A percentile compares a stretch with the other conserved stretches of the same genome.
Conservation (phyloP, 805 yeast genomes). For the Scheffersomyces spartinae region DNA sequence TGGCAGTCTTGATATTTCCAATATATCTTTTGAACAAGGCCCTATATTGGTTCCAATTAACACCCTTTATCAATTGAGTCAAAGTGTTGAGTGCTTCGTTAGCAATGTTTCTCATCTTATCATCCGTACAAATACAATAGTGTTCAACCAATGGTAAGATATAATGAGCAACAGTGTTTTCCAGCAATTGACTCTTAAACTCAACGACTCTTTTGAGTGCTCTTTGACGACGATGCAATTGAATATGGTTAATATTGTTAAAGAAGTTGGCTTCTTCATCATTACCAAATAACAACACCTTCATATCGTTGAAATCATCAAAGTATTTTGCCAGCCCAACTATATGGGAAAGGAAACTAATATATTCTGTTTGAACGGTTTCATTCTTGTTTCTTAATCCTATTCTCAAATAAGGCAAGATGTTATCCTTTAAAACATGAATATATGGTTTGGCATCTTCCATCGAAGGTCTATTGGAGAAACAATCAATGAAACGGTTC, state of each 20-base stretch:
- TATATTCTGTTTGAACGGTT: constrained; percentile 58
- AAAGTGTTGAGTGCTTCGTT: constrained; percentile 58
- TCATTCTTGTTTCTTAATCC: constrained; percentile 59
- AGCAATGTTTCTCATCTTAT: constrained; percentile 47
- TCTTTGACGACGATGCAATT: constrained; percentile 73
- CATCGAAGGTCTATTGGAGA: constrained; percentile 15
- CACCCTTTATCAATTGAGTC: constrained; percentile 40
- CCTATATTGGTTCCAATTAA: constrained; percentile 72
- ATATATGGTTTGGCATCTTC: constrained; percentile 19
- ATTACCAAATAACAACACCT: constrained; percentile 44
- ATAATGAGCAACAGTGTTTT: constrained; percentile 61
- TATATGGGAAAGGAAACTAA: constrained; percentile 52
- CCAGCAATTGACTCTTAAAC: constrained; percentile 33
- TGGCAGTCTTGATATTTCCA: constrained; percentile 23
- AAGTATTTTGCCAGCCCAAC: constrained; percentile 35
- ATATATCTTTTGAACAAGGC: constrained; percentile 66
- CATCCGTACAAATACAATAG: constrained; percentile 51
- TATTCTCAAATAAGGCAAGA: constrained; percentile 53
- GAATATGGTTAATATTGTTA: constrained; percentile 69
- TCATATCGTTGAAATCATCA: constrained; percentile 55
- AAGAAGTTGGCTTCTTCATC: constrained; percentile 83
- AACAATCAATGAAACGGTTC: constrained; percentile 52
- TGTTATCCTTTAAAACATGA: constrained; percentile 34
- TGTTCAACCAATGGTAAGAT: constrained; percentile 78
- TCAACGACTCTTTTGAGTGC: constrained; percentile 61